phyloP scores from a whole-genome alignment of 148 eudicot genomes.

The Hydrangea macrophylla region DNA sequence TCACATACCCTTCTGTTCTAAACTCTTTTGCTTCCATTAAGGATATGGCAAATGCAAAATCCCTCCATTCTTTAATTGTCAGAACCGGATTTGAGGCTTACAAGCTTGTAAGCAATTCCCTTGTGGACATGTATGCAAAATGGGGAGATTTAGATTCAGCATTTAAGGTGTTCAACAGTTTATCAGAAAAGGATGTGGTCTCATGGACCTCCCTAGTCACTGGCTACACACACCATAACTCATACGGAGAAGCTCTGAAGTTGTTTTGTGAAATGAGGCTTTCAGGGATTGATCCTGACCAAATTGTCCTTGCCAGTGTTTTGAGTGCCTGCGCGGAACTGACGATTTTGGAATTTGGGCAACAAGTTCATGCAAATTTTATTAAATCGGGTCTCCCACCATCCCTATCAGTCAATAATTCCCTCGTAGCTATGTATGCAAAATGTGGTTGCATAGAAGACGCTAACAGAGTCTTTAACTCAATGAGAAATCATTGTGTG shows the following conservation, averaged over 20 bases:
- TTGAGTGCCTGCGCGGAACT: constrained; percentile 67
- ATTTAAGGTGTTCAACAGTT: constrained; percentile 36
- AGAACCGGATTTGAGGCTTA: constrained; percentile 59
- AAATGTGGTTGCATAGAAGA: constrained; percentile 77
- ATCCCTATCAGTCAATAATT: constrained; percentile 52
- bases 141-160: constrained; percentile 41
- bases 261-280: constrained; percentile 52
- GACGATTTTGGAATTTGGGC: constrained; percentile 56
- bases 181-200: constrained; percentile 52
- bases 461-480: constrained; percentile 50
- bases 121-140: constrained; percentile 75
- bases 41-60: constrained; percentile 38
- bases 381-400: constrained; percentile 41
- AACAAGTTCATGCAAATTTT: constrained; percentile 62
- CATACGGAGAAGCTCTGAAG: constrained; percentile 55
- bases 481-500: constrained; percentile 37
- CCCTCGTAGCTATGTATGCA: constrained; percentile 67
- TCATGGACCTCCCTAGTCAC: constrained; percentile 77
- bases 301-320: constrained; percentile 41
- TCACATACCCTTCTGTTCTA: constrained; percentile 64
- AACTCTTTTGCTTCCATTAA: constrained; percentile 47
- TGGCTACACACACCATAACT: constrained; percentile 46
- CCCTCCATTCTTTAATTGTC: constrained; percentile 57
- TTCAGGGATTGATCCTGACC: constrained; percentile 50
- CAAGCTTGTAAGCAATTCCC: constrained; percentile 68